Evolutionary conservation across 495 filamentous ascomycete species (phyloP).

Genomic region (Podospora bellae-mahoneyi): DNA sequence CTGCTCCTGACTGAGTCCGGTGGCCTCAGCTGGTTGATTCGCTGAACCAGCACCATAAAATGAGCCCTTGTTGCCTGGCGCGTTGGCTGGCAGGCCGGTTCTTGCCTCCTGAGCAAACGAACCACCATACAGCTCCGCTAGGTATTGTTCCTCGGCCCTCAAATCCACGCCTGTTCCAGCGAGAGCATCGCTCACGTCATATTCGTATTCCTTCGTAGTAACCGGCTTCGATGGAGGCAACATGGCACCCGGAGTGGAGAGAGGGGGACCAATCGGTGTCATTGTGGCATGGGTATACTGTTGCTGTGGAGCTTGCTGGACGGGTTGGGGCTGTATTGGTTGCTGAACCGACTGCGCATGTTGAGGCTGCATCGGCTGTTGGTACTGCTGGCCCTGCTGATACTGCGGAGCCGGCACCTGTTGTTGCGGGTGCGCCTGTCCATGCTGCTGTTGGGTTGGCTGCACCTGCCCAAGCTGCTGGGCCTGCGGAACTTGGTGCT

Average conservation of each 20-base stretch:
- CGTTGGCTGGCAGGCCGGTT: conserved; percentile 48
- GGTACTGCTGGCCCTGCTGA: background rate
- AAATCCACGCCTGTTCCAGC: conserved; percentile 78
- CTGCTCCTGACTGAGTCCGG: conserved; percentile 50
- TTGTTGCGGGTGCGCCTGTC: background rate
- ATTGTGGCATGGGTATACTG: conserved; percentile 43
- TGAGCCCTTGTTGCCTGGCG: conserved; percentile 43
- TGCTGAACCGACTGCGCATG: background rate
- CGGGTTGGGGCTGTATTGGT: background rate
- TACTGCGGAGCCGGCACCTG: background rate
- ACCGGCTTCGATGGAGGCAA: conserved; percentile 73
- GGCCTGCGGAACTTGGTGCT: background rate
- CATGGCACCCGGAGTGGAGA: conserved; percentile 55
- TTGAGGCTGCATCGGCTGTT: background rate
- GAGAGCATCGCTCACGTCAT: conserved; percentile 69
- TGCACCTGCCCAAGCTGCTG: background rate
- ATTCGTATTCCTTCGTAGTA: conserved; percentile 63
- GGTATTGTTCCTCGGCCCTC: conserved; percentile 71
- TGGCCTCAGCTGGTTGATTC: conserved; percentile 51
- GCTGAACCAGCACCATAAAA: conserved; percentile 60
- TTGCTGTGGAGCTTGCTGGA: conserved; percentile 7
- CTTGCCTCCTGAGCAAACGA: conserved; percentile 34
- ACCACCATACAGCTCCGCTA: conserved; percentile 56
- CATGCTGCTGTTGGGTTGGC: background rate
- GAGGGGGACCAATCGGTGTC: conserved; percentile 30